These are phyloP conservation scores for Capsicum rhomboideum DNA, from an alignment of 257 asterid genomes.

Conservation along the genomic window DNA sequence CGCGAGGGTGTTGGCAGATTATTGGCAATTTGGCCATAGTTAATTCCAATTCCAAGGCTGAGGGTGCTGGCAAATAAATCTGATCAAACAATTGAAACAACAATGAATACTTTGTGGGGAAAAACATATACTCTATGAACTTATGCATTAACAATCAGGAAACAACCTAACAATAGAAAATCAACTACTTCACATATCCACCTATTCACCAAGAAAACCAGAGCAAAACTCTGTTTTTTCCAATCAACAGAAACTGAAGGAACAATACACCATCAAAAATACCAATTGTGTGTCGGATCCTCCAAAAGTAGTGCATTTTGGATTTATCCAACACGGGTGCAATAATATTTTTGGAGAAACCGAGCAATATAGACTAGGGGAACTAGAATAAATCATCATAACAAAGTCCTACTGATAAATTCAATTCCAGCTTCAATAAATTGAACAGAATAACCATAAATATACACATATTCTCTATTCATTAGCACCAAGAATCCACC, in stretches of 20 bases:
- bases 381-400: background rate
- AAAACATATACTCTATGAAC: background rate
- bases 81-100: slow-evolving; percentile 5
- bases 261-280: background rate
- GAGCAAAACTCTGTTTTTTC: background rate
- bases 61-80: slow-evolving; percentile 20
- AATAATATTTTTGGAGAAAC: background rate
- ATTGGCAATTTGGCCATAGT: slow-evolving; percentile 87
- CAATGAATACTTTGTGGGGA: background rate
- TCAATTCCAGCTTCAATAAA: background rate
- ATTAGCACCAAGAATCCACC: slow-evolving; percentile 7
- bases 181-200: background rate
- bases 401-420: background rate
- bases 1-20: slow-evolving; percentile 73
- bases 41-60: slow-evolving; percentile 61
- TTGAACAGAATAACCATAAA: background rate
- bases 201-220: background rate
- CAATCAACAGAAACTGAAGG: background rate
- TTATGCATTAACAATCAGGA: background rate
- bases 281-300: background rate
- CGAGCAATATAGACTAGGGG: background rate
- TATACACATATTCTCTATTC: background rate
- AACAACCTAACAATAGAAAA: background rate
- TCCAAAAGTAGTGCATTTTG: background rate
- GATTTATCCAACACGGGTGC: background rate